Conservation (phyloP, 1,284 basidiomycete species). For the Lignosus rhinocerotis region DNA sequence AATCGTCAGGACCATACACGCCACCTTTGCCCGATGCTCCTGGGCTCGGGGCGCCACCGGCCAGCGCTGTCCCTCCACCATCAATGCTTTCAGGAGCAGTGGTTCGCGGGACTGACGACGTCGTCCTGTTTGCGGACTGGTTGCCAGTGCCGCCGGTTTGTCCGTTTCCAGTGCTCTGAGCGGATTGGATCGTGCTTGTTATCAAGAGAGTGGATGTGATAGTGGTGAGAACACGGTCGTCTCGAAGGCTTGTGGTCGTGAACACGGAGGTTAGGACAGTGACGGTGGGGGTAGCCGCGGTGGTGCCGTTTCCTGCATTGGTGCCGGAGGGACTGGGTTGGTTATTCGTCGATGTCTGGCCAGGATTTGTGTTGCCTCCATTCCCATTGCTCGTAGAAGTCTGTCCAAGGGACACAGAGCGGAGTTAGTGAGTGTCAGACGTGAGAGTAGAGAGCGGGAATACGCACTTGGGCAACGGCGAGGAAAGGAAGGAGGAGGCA, state of each 20-base stretch:
- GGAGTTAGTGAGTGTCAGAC: conserved; percentile 17
- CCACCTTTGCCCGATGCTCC: conserved; percentile 42
- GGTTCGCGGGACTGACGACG: conserved; percentile 43
- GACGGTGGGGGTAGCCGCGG: conserved; percentile 9
- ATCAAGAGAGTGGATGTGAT: conserved; percentile 18
- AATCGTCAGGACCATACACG: conserved; percentile 61
- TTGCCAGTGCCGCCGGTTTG: conserved; percentile 26
- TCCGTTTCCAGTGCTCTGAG: conserved; percentile 27
- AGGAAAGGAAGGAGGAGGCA: conserved; percentile 35
- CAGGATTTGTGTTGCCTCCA: neutral
- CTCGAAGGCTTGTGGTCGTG: conserved; percentile 20
- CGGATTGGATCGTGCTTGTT: conserved; percentile 38
- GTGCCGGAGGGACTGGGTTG: neutral
- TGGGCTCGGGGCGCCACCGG: conserved; percentile 49
- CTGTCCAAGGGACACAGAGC: conserved; percentile 22
- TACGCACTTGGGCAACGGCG: conserved; percentile 37
- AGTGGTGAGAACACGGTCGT: conserved; percentile 20
- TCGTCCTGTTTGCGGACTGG: conserved; percentile 29
- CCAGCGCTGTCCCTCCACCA: conserved; percentile 47
- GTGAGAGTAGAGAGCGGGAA: neutral
- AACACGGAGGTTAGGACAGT: conserved; percentile 29
- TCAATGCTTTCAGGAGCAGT: conserved; percentile 56
- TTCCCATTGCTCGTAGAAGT: conserved; percentile 1
- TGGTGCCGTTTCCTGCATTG: conserved; percentile 5
- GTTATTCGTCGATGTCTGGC: neutral